Evolutionary conservation across 139 green algal species (phyloP).

Genomic region (Penium margaritaceum): DNA sequence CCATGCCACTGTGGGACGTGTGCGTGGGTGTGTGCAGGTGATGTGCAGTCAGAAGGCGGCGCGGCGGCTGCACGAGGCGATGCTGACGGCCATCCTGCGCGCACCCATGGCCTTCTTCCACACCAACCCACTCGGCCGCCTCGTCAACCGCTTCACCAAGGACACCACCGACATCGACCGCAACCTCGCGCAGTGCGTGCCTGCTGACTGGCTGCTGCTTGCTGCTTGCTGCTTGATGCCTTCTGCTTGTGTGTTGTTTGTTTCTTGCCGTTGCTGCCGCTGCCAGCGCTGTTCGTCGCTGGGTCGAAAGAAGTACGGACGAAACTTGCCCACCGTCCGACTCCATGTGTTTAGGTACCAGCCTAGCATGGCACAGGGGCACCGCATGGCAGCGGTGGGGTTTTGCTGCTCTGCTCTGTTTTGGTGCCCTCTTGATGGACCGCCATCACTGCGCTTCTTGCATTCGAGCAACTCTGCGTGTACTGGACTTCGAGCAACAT

Average conservation of each 20-base stretch:
- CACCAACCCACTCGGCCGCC: slow-evolving; percentile 81
- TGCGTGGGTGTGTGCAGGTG: too few relatives aligned
- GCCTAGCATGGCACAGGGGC: slow-evolving; percentile 41
- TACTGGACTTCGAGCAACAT: too few relatives aligned
- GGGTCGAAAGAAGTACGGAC: too few relatives aligned
- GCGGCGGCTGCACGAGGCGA: slow-evolving; percentile 34
- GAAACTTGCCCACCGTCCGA: too few relatives aligned
- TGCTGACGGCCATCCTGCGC: slow-evolving; percentile 57
- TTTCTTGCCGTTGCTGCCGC: too few relatives aligned
- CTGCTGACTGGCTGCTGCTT: slow-evolving; percentile 19
- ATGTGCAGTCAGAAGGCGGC: slow-evolving; percentile 25
- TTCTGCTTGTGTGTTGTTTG: slow-evolving; percentile 27
- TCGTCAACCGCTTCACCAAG: slow-evolving; percentile 80
- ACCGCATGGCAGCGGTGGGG: too few relatives aligned
- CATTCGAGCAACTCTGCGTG: too few relatives aligned
- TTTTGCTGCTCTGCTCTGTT: too few relatives aligned
- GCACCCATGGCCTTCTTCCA: slow-evolving; percentile 88
- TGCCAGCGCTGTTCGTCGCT: too few relatives aligned
- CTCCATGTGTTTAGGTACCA: slow-evolving; percentile 41
- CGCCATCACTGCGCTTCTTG: too few relatives aligned
- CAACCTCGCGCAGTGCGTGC: slow-evolving; percentile 30
- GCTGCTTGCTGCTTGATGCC: slow-evolving; percentile 22
- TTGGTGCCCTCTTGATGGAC: too few relatives aligned
- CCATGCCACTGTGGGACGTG: too few relatives aligned
- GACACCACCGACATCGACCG: slow-evolving; percentile 35